Evolutionary conservation across 2,329 filamentous ascomycete species (phyloP).

Genomic region (Nakataea oryzae): DNA sequence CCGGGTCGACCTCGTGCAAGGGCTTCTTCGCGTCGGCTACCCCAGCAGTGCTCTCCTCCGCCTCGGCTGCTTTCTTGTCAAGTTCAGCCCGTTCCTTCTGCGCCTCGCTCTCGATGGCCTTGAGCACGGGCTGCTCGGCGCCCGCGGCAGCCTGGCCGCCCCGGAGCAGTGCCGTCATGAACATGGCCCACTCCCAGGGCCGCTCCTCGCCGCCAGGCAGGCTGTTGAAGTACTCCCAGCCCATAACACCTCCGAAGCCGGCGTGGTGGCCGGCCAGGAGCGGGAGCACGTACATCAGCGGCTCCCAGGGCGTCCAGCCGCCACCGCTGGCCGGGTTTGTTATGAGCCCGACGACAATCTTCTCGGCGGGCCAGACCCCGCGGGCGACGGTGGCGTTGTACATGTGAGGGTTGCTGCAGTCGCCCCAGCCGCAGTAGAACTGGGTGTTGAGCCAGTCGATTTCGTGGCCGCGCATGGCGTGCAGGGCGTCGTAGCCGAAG

Average conservation of each 20-base stretch:
- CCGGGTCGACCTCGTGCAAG: conserved; percentile 13
- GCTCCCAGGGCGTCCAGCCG: conserved; percentile 51
- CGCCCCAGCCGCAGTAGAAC: conserved; percentile 79
- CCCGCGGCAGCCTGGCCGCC: not conserved
- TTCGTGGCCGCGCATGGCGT: conserved; percentile 48
- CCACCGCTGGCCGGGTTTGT: conserved; percentile 63
- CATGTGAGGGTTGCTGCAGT: conserved; percentile 39
- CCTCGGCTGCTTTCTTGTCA: not conserved
- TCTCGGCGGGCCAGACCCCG: conserved; percentile 59
- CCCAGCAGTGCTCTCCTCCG: not conserved
- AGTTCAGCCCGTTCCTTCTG: not conserved
- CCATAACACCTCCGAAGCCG: conserved; percentile 70
- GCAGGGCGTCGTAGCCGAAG: conserved; percentile 63
- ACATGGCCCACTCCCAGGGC: conserved; percentile 65
- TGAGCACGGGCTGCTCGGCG: not conserved
- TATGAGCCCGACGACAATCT: conserved; percentile 64
- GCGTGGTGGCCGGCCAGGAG: conserved; percentile 47
- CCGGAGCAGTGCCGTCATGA: conserved; percentile 36
- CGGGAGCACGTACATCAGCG: conserved; percentile 45
- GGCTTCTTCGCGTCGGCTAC: not conserved
- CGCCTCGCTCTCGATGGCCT: not conserved
- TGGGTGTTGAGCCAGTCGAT: conserved; percentile 77
- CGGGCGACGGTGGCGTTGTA: conserved; percentile 33
- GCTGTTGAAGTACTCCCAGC: conserved; percentile 79
- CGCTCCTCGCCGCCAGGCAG: conserved; percentile 44